These are phyloP conservation scores for Wickerhamomyces subpelliculosus DNA, from an alignment of 805 yeast species.

Conservation along the genomic window DNA sequence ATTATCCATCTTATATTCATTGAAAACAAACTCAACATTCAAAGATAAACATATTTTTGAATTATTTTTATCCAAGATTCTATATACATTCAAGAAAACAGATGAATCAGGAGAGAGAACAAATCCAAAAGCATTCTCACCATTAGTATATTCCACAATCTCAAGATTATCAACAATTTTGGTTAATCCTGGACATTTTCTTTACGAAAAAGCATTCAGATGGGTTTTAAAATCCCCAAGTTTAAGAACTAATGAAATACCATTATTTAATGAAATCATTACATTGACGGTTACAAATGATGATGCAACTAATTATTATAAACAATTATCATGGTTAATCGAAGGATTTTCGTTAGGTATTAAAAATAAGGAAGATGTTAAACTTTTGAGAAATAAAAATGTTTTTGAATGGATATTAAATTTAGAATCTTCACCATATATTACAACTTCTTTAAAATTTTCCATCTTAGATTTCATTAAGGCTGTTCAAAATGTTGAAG, in stretches of 20 bases:
- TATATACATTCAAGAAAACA: slow-evolving; percentile 24
- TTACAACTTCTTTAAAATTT: slow-evolving; percentile 31
- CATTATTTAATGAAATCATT: slow-evolving; percentile 30
- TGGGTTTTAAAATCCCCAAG: slow-evolving; percentile 49
- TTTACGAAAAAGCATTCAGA: slow-evolving; percentile 65
- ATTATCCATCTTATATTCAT: slow-evolving; percentile 34
- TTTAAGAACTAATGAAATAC: slow-evolving; percentile 35
- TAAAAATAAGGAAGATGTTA: slow-evolving; percentile 43
- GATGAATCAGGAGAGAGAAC: slow-evolving; percentile 11
- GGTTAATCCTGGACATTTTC: slow-evolving; percentile 61
- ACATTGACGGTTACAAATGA: slow-evolving; percentile 21
- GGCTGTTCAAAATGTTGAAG: slow-evolving; percentile 43
- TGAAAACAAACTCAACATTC: slow-evolving; percentile 36
- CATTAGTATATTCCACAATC: slow-evolving; percentile 47
- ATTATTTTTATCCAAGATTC: slow-evolving; percentile 40
- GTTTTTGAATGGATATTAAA: slow-evolving; percentile 65
- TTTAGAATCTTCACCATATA: slow-evolving; percentile 44
- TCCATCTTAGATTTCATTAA: slow-evolving; percentile 36
- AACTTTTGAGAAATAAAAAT: slow-evolving; percentile 42
- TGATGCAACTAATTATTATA: slow-evolving; percentile 44
- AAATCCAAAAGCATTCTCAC: slow-evolving; percentile 24
- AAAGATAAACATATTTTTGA: slow-evolving; percentile 53
- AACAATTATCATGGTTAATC: slow-evolving; percentile 63
- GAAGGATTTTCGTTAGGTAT: slow-evolving; percentile 41
- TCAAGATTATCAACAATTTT: slow-evolving; percentile 53